Evolutionary conservation across 2,329 filamentous ascomycete genomes (phyloP).

Genomic region (Pseudogymnoascus verrucosus): DNA sequence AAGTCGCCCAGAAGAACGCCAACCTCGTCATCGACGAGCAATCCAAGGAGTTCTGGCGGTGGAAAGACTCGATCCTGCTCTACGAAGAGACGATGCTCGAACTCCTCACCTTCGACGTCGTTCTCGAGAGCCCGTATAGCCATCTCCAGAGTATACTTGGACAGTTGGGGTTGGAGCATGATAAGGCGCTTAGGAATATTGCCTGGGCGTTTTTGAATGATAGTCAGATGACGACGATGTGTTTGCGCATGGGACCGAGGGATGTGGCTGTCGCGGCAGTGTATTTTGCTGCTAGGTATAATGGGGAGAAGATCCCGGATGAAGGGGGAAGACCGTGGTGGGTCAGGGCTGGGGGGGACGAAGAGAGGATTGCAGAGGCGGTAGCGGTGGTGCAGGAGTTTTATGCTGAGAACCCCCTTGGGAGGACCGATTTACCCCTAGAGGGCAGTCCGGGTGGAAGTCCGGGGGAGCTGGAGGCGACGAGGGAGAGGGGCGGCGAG

Average conservation of each 20-base stretch:
- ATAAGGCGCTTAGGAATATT: constrained; percentile 74
- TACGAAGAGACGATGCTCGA: constrained; percentile 93
- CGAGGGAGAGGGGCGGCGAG: constrained; percentile 12
- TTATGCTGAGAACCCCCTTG: constrained; percentile 55
- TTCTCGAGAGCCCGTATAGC: constrained; percentile 80
- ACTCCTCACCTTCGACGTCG: constrained; percentile 85
- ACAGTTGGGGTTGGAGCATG: constrained; percentile 64
- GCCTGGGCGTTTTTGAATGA: constrained; percentile 95
- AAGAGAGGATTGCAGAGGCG: constrained; percentile 62
- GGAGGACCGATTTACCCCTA: constrained; percentile 28
- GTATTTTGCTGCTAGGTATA: constrained; percentile 76
- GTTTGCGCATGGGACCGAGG: constrained; percentile 68
- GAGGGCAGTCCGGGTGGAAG: constrained; percentile 18
- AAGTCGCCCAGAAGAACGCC: constrained; percentile 89
- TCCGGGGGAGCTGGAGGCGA: constrained; percentile 23
- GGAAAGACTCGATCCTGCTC: constrained; percentile 86
- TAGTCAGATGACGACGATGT: constrained; percentile 74
- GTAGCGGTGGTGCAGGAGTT: constrained; percentile 69
- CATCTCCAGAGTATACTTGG: constrained; percentile 74
- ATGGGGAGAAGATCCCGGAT: constrained; percentile 61
- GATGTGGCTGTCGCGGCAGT: constrained; percentile 80
- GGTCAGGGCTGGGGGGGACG: constrained; percentile 64
- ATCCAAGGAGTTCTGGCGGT: constrained; percentile 96
- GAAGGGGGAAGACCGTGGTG: constrained; percentile 77
- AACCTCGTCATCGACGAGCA: constrained; percentile 90